Percentiles rank a stretch among this genome's conserved stretches.
Evolutionary conservation across 1,139 yeast genomes (phyloP).

Genomic region (Wickerhamomyces sp.): DNA sequence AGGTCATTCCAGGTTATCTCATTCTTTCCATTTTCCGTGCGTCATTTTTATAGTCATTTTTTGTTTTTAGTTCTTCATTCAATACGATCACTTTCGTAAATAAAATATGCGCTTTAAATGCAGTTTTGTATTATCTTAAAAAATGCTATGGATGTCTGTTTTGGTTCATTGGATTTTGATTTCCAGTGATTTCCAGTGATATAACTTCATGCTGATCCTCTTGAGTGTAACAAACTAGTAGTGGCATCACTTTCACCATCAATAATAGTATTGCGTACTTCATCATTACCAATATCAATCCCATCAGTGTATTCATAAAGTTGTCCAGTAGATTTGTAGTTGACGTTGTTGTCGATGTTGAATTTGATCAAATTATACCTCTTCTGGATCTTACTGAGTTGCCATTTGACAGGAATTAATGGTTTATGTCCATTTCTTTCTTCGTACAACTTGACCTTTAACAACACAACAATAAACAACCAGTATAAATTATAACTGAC

Average conservation of each 20-base stretch:
- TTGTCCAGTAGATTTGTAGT: slow-evolving; percentile 10
- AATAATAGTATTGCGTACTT: slow-evolving; percentile 5
- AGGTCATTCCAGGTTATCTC: too few species aligned
- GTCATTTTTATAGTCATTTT: too few species aligned
- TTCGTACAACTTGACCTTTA: slow-evolving; percentile 47
- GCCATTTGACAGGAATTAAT: slow-evolving; percentile 55
- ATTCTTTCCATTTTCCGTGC: too few species aligned
- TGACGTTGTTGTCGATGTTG: slow-evolving; percentile 25
- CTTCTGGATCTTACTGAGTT: slow-evolving; percentile 49
- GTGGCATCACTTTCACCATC: slow-evolving; percentile 15
- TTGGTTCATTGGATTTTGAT: too few species aligned
- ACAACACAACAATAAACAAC: slow-evolving; percentile 52
- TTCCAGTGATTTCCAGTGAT: too few species aligned
- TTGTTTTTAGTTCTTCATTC: too few species aligned
- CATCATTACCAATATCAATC: slow-evolving; percentile 5
- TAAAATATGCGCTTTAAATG: too few species aligned
- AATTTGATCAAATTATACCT: slow-evolving; percentile 29
- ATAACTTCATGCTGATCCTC: slow-evolving; percentile 1
- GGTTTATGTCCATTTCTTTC: slow-evolving; percentile 64
- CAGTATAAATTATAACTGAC: slow-evolving; percentile 71
- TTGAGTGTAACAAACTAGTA: slow-evolving; percentile 13
- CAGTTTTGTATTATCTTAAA: too few species aligned
- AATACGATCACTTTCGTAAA: too few species aligned
- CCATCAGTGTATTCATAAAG: slow-evolving; percentile 11
- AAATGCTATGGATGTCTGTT: too few species aligned